These are phyloP conservation scores for Exutisphaerella laricina DNA, from an alignment of 2,329 filamentous ascomycete genomes.

Conservation along the genomic window DNA sequence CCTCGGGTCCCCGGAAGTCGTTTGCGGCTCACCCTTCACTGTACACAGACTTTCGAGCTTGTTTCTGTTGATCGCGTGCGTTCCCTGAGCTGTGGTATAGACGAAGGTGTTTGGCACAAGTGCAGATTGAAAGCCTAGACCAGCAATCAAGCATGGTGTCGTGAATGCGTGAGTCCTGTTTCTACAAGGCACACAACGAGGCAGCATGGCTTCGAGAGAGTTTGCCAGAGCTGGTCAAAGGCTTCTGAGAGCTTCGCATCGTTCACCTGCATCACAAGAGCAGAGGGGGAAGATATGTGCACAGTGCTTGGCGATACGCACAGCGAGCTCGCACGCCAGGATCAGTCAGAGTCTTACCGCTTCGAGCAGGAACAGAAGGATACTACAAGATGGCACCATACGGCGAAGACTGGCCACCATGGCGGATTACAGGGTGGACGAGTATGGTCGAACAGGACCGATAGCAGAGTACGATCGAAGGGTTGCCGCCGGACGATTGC, in stretches of 20 bases:
- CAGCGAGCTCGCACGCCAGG: conserved; percentile 2
- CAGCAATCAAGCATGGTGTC: neutral
- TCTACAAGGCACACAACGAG: no score
- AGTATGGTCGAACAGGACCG: conserved; percentile 52
- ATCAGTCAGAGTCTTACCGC: neutral
- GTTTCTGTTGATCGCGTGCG: no score
- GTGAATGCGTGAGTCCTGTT: neutral
- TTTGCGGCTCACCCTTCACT: no score
- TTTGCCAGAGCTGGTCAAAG: conserved; percentile 23
- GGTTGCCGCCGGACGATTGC: conserved; percentile 65
- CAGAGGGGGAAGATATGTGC: conserved; percentile 24
- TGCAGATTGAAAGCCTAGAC: no score
- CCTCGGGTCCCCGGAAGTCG: no score
- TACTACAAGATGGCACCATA: neutral
- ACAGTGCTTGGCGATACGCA: conserved; percentile 20
- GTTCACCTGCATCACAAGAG: conserved; percentile 10
- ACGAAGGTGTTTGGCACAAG: no score
- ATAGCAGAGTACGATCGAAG: conserved; percentile 82
- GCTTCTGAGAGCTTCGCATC: conserved; percentile 14
- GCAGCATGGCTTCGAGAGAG: conserved; percentile 24
- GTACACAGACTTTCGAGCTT: no score
- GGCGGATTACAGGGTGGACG: neutral
- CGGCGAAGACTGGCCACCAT: neutral
- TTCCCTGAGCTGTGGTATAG: no score
- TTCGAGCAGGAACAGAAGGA: neutral